Evolutionary conservation across 164 flowering plant genomes (phyloP), one percentile per base, ranked within the genome.

Genomic region (Tinospora cordifolia): DNA sequence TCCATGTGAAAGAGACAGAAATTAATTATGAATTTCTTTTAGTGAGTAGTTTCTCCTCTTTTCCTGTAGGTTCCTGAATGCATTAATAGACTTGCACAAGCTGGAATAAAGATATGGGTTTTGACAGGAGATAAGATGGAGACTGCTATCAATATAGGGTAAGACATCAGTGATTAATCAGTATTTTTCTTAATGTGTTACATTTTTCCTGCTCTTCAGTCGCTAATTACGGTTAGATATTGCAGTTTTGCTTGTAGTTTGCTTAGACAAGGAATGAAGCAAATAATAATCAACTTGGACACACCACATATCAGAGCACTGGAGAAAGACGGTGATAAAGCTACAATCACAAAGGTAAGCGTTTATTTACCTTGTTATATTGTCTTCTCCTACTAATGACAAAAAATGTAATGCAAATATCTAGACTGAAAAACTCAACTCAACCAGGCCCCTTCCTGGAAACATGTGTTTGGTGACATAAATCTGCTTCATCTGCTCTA

Each of bases 41-140:
- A 22, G 34, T 24, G 5, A 25, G 21, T 13, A 19, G 41, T 66
- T 27, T 69, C 7, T 69, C 9, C 22, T 69, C n/a, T 59, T 27
- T 26, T 24, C 26, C 15, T 75, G 22, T 25, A 87, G 92, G 92
- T 87, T 77, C 92, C 90, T 39, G 90, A 85, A 71, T 88, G 90
- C 79, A 85, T 87, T 63, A 90, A 87, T 77, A 87, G 80, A 65
- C 88, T 87, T 59, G 87, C 91, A 0, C 91, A 85, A 77, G 88
- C 91, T 27, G 90, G 90, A 63, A 87, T 87, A 47, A 88, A 88
- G 62, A 67, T 88, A 66, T 88, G 92, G 90, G 89, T 88, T 69
- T 77, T 88, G 80, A 88, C 92, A 6, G 92, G 92, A 68, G 92
- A 88, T 69, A 88, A 88, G 78, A 85, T 88, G 92, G 90, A 88